Conservation (phyloP, 108 stramenopile species). For the Seminavis robusta region DNA sequence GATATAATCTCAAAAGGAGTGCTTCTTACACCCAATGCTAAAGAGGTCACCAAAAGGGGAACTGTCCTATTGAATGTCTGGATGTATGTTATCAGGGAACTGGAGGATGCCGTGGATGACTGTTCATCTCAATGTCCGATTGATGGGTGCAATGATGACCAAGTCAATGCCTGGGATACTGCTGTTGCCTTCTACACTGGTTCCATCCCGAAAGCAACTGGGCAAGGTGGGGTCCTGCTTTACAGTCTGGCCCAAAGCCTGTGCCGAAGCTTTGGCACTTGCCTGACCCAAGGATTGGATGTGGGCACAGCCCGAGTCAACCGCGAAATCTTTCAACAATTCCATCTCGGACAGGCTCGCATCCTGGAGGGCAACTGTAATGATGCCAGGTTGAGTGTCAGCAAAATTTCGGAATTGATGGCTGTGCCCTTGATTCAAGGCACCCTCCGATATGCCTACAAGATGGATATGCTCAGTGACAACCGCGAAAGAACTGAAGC, state of each 20-base stretch:
- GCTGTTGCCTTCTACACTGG: constrained; percentile 64
- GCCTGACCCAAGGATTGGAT: constrained; percentile 26
- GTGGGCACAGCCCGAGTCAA: constrained; percentile 14
- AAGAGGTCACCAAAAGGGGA: constrained; percentile 22
- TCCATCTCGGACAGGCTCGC: constrained; percentile 34
- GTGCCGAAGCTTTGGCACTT: constrained; percentile 45
- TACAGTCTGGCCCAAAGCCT: constrained; percentile 61
- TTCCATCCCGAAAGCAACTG: constrained; percentile 41
- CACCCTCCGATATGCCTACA: constrained; percentile 47
- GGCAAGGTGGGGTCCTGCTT: constrained; percentile 43
- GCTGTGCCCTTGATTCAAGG: constrained; percentile 59
- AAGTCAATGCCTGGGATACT: constrained; percentile 58
- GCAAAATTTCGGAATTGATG: constrained; percentile 38
- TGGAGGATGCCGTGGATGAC: constrained; percentile 53
- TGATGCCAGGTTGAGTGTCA: constrained; percentile 32
- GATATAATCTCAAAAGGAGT: neutral
- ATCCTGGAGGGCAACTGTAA: constrained; percentile 38
- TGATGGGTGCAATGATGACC: constrained; percentile 35
- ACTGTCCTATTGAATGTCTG: constrained; percentile 34
- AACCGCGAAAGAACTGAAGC: constrained; percentile 39
- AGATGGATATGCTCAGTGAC: constrained; percentile 19
- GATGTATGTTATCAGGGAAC: constrained; percentile 40
- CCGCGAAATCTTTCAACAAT: constrained; percentile 21
- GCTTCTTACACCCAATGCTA: no score
- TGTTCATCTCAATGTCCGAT: constrained; percentile 31